Conservation (phyloP, 2,329 filamentous ascomycete species). For the Colletotrichum tamarilloi region DNA sequence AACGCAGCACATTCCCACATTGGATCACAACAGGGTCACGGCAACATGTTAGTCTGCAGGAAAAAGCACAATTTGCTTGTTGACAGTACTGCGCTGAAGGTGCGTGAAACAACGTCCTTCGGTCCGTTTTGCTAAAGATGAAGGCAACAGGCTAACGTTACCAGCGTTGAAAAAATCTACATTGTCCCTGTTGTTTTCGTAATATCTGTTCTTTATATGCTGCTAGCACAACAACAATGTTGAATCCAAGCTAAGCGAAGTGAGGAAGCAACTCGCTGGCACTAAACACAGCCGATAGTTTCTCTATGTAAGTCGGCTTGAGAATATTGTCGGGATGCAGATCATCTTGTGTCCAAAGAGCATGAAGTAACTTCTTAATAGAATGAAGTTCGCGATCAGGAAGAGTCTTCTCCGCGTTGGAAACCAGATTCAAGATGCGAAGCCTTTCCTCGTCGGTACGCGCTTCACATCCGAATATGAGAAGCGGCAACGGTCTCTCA, state of each 20-base stretch:
- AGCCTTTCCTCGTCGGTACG: conserved; percentile 37
- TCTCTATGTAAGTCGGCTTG: conserved; percentile 31
- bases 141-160: no score
- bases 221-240: no score
- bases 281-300: conserved; percentile 30
- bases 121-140: no score
- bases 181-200: no score
- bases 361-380: conserved; percentile 40
- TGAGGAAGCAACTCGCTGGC: conserved; percentile 35
- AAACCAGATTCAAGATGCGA: conserved; percentile 40
- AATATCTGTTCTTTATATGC: no score
- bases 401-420: conserved; percentile 37
- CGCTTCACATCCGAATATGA: conserved; percentile 42
- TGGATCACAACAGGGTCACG: not conserved
- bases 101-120: no score
- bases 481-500: conserved; percentile 38
- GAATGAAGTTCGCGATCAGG: conserved; percentile 38
- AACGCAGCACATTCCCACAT: not conserved
- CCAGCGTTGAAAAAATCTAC: no score
- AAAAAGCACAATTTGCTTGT: no score
- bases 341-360: conserved; percentile 49
- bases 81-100: no score
- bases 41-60: no score
- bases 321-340: conserved; percentile 36
- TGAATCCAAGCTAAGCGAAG: conserved; percentile 41